Conservation (phyloP, 441 rosid species). For the Corymbia citriodora region DNA sequence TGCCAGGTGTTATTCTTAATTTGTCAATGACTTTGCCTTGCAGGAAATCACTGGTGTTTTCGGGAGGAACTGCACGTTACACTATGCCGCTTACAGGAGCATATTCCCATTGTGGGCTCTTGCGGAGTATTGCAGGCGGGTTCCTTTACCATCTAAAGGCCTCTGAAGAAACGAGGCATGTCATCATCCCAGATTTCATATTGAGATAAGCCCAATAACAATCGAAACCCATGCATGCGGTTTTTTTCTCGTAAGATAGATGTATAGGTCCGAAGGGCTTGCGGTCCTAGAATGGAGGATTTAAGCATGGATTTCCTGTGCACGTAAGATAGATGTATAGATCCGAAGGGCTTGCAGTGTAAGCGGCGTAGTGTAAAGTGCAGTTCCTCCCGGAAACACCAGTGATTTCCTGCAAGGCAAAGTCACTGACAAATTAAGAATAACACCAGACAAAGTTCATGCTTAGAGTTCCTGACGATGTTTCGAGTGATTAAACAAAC, state of each 20-base stretch:
- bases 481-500: neutral
- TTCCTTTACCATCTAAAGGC: slow-evolving; percentile 13
- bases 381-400: neutral
- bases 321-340: too few relatives aligned
- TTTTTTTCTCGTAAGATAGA: too few relatives aligned
- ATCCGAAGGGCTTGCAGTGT: too few relatives aligned
- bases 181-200: too few relatives aligned
- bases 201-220: too few relatives aligned
- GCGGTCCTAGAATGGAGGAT: too few relatives aligned
- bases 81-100: slow-evolving; percentile 35
- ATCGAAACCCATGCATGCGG: too few relatives aligned
- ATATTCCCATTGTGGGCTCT: slow-evolving; percentile 57
- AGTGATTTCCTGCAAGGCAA: neutral
- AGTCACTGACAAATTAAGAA: neutral
- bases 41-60: slow-evolving; percentile 47
- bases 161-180: neutral
- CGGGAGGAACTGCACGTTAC: slow-evolving; percentile 41
- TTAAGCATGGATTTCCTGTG: too few relatives aligned
- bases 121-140: slow-evolving; percentile 31
- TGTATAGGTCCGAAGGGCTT: too few relatives aligned
- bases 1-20: too few relatives aligned
- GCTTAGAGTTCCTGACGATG: neutral
- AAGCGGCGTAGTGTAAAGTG: neutral
- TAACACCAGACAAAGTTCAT: neutral
- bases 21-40: neutral